Conservation (phyloP, 306 rosid genomes). For the Cicer yamashitae region DNA sequence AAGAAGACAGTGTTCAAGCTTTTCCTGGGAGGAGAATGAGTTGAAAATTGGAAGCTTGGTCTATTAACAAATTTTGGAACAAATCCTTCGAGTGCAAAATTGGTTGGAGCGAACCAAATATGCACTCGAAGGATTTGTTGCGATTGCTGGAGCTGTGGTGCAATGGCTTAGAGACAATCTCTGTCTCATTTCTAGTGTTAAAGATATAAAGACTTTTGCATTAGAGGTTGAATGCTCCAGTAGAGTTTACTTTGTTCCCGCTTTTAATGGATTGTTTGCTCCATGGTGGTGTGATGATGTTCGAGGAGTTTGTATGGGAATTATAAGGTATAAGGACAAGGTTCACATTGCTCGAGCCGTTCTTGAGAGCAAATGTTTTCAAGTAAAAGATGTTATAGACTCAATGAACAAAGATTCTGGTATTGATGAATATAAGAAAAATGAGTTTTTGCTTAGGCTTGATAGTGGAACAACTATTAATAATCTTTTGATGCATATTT, state of each 20-base stretch:
- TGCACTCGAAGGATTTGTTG: constrained; percentile 94
- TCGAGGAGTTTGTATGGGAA: constrained; percentile 85
- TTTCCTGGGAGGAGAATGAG: background rate
- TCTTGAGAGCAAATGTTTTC: constrained; percentile 90
- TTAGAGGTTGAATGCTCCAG: constrained; percentile 62
- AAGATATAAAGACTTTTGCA: constrained; percentile 76
- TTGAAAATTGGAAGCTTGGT: background rate
- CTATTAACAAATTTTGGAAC: no score
- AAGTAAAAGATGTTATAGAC: constrained; percentile 85
- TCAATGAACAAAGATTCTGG: constrained; percentile 80
- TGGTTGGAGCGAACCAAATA: constrained; percentile 48
- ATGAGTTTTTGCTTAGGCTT: constrained; percentile 70
- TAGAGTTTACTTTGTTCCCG: constrained; percentile 91
- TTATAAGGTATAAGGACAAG: constrained; percentile 80
- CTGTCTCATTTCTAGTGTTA: constrained; percentile 65
- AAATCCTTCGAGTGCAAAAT: no score
- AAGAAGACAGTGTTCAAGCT: constrained; percentile 19
- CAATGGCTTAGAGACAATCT: constrained; percentile 95
- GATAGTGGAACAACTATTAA: constrained; percentile 92
- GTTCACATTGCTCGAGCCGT: constrained; percentile 89
- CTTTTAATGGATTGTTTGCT: constrained; percentile 89
- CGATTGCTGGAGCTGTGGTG: constrained; percentile 97
- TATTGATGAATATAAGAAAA: constrained; percentile 40
- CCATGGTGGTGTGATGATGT: constrained; percentile 99
- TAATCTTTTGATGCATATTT: constrained; percentile 84